Percentiles rank a stretch among this genome's conserved stretches.
These are phyloP conservation scores for Pseudocercospora macadamiae DNA, from an alignment of 2,329 filamentous ascomycete genomes.

Conservation along the genomic window DNA sequence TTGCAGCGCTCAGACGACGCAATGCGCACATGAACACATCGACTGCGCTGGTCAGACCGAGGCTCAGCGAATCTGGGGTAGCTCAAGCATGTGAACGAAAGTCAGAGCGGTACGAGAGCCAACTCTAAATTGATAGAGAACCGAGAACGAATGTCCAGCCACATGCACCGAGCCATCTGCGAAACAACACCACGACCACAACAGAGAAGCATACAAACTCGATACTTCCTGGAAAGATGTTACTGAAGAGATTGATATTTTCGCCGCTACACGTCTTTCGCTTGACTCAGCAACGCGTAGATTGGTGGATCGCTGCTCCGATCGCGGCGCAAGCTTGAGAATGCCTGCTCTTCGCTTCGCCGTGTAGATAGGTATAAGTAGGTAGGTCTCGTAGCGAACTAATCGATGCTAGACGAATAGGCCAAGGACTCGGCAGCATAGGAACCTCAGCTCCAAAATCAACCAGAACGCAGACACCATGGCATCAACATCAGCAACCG, in stretches of 20 bases:
- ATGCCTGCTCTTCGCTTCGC: slow-evolving; percentile 10
- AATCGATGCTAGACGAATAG: too few species aligned
- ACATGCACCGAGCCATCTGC: slow-evolving; percentile 1
- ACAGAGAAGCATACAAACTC: not conserved
- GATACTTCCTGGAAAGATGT: not conserved
- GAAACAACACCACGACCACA: slow-evolving; percentile 2
- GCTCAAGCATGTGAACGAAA: slow-evolving; percentile 16
- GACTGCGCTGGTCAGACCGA: slow-evolving; percentile 1
- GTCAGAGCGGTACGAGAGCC: slow-evolving; percentile 12
- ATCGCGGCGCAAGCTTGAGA: not conserved
- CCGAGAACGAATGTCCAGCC: not conserved
- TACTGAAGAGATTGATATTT: not conserved
- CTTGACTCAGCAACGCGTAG: slow-evolving; percentile 8
- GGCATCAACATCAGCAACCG: slow-evolving; percentile 6
- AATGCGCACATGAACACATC: slow-evolving; percentile 18
- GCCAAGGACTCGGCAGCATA: too few species aligned
- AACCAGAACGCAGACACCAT: too few species aligned
- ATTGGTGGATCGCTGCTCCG: slow-evolving; percentile 9
- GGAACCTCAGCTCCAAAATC: too few species aligned
- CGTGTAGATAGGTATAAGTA: slow-evolving; percentile 8
- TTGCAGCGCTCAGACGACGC: not conserved
- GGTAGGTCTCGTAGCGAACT: too few species aligned
- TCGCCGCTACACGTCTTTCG: not conserved
- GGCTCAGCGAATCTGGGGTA: slow-evolving; percentile 10
- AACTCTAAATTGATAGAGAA: not conserved